A percentile compares a stretch with the other conserved stretches of the same genome.
Conservation (phyloP, 1,284 basidiomycete genomes). For the Trichosporon sp. region DNA sequence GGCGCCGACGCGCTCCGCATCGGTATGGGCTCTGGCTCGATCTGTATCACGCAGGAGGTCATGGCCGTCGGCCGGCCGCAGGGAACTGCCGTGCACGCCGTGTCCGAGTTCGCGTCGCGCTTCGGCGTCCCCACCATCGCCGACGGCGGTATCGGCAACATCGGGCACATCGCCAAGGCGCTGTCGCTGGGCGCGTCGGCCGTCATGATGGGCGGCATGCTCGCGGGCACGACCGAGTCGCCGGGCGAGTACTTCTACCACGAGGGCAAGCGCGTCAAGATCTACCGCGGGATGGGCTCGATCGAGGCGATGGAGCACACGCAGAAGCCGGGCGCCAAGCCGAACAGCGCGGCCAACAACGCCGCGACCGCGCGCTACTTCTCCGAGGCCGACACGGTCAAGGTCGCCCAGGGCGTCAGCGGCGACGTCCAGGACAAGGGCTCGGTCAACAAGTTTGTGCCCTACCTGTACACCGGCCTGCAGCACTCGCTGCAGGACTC, state of each 20-base stretch:
- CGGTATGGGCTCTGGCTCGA: conserved; percentile 97
- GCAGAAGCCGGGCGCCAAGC: conserved; percentile 55
- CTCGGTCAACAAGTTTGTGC: conserved; percentile 81
- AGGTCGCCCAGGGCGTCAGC: conserved; percentile 95
- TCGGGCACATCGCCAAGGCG: conserved; percentile 97
- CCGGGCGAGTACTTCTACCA: conserved; percentile 99
- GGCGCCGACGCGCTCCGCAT: conserved; percentile 92
- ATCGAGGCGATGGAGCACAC: conserved; percentile 94
- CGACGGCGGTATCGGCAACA: conserved; percentile 94
- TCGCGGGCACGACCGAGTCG: conserved; percentile 94
- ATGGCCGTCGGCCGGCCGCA: conserved; percentile 99
- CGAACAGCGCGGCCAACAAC: conserved; percentile 64
- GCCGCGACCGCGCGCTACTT: conserved; percentile 97
- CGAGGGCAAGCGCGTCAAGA: conserved; percentile 96
- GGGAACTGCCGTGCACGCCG: conserved; percentile 91
- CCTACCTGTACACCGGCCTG: conserved; percentile 85
- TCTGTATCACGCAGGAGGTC: conserved; percentile 99
- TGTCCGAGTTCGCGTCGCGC: conserved; percentile 79
- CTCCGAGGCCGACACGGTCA: conserved; percentile 88
- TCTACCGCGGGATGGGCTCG: conserved; percentile 97
- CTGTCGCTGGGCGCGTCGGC: conserved; percentile 87
- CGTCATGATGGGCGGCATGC: conserved; percentile 97
- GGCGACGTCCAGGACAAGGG: conserved; percentile 98
- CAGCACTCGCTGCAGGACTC: conserved; percentile 97
- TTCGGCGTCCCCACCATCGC: conserved; percentile 97